phyloP scores from a whole-genome alignment of 2,329 filamentous ascomycete genomes.

The Pseudogymnoascus sp. region DNA sequence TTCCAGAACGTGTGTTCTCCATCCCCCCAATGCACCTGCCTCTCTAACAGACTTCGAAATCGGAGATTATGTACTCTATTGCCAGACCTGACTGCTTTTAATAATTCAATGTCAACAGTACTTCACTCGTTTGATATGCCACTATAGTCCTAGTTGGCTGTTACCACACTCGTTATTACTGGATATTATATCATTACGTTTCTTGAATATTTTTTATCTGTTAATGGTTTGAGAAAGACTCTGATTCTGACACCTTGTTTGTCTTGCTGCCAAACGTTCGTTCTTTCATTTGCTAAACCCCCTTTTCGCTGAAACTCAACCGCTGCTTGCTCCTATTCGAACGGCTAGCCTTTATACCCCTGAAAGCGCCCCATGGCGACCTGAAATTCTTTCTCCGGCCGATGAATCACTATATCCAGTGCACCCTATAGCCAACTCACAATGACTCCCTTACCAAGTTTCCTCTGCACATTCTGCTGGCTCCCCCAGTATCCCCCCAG shows the following conservation, averaged over 20 bases:
- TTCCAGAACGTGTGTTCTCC: neutral
- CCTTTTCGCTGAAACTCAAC: neutral
- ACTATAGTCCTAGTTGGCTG: neutral
- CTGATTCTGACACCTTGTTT: neutral
- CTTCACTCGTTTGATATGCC: neutral
- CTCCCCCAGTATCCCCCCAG: constrained; percentile 32
- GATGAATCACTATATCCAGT: neutral
- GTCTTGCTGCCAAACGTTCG: neutral
- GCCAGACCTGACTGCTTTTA: neutral
- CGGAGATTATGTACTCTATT: neutral
- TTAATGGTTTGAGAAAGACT: neutral
- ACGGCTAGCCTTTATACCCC: neutral
- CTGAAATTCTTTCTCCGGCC: neutral
- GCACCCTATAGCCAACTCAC: neutral
- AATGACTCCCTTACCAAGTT: constrained; percentile 20
- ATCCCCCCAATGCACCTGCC: neutral
- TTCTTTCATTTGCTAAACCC: neutral
- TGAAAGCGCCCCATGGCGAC: too few species aligned
- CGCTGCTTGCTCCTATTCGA: too few species aligned
- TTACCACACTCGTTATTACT: neutral
- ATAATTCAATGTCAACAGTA: neutral
- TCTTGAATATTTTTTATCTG: neutral
- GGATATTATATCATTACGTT: neutral
- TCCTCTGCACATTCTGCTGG: constrained; percentile 52
- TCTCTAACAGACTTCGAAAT: neutral